Percentiles rank a stretch among this genome's conserved stretches.
phyloP scores from a whole-genome alignment of 2,329 filamentous ascomycete species.

The Aspergillus uvarum region DNA sequence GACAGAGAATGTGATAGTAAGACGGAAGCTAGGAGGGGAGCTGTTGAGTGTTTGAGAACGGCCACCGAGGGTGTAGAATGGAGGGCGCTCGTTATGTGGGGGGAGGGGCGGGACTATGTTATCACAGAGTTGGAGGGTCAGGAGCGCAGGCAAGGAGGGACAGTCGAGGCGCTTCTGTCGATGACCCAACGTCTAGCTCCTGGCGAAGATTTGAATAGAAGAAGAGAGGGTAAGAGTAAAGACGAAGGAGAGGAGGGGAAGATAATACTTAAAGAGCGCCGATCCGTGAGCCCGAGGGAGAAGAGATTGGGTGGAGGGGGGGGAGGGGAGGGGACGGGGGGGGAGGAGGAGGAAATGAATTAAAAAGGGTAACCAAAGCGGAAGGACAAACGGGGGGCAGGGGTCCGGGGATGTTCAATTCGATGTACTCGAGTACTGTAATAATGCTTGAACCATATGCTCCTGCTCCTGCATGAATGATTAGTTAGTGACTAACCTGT shows the following conservation, averaged over 20 bases:
- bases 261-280: too few relatives aligned
- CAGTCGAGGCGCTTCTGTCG: constrained; percentile 11
- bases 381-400: constrained; percentile 20
- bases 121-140: constrained; percentile 23
- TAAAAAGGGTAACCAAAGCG: constrained; percentile 16
- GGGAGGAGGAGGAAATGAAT: constrained; percentile 18
- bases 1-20: constrained; percentile 40
- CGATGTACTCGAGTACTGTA: neutral
- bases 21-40: constrained; percentile 15
- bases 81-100: constrained; percentile 13
- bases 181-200: constrained; percentile 25
- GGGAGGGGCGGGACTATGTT: constrained; percentile 21
- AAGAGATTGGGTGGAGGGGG: constrained; percentile 12
- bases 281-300: too few relatives aligned
- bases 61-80: constrained; percentile 18
- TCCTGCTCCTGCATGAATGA: neutral
- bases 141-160: constrained; percentile 23
- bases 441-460: neutral
- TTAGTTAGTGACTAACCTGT: neutral
- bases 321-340: constrained; percentile 14
- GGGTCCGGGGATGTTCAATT: constrained; percentile 22
- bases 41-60: constrained; percentile 5
- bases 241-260: constrained; percentile 2
- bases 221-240: neutral
- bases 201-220: constrained; percentile 1